Conservation (phyloP, 2,329 filamentous ascomycete species). For the Stemphylium lycopersici region DNA sequence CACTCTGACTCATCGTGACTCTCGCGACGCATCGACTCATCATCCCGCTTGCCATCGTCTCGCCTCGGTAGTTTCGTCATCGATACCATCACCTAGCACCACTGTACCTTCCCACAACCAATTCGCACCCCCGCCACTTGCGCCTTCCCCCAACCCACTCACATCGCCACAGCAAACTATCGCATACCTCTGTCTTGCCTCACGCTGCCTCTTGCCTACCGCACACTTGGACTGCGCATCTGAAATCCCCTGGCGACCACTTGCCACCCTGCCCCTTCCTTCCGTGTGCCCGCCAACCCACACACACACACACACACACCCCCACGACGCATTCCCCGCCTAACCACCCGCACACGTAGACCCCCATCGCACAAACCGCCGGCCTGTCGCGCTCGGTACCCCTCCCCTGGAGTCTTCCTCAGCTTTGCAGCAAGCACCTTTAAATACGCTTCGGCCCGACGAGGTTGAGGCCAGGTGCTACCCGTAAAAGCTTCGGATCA, state of each 20-base stretch:
- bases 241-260: constrained; percentile 3
- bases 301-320: no score
- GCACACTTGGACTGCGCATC: background rate
- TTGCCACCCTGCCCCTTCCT: constrained; percentile 21
- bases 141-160: constrained; percentile 6
- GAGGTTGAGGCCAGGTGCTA: constrained; percentile 90
- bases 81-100: constrained; percentile 24
- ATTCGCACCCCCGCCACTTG: constrained; percentile 16
- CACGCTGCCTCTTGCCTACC: background rate
- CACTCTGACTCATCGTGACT: constrained; percentile 26
- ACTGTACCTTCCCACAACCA: constrained; percentile 18
- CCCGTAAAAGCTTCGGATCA: constrained; percentile 60
- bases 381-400: constrained; percentile 29
- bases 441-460: constrained; percentile 87
- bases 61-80: constrained; percentile 42
- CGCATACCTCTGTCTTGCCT: constrained; percentile 1
- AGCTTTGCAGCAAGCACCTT: constrained; percentile 68
- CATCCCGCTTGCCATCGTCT: constrained; percentile 20
- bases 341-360: background rate
- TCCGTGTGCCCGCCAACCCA: constrained; percentile 1
- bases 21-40: constrained; percentile 17
- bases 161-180: constrained; percentile 1
- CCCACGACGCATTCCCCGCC: background rate
- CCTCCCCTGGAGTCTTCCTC: constrained; percentile 49
- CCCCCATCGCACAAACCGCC: constrained; percentile 32